A percentile compares a stretch with the other conserved stretches of the same genome.
phyloP scores from a whole-genome alignment of 257 asterid genomes.

The Penstemon newberryi region DNA sequence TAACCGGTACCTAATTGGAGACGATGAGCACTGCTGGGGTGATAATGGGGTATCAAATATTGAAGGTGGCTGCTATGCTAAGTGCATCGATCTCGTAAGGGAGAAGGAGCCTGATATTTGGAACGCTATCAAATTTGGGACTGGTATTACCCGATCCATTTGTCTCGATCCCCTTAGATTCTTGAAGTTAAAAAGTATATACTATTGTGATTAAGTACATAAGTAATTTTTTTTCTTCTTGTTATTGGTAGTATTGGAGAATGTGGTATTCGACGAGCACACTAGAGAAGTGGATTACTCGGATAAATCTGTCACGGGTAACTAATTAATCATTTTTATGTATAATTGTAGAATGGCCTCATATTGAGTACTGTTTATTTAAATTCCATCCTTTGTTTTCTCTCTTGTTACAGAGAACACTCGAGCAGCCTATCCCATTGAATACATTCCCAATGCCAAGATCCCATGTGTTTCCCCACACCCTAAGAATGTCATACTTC shows the following conservation, averaged over 20 bases:
- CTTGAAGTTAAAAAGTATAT: not conserved
- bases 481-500: conserved; percentile 83
- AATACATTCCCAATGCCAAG: conserved; percentile 88
- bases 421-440: conserved; percentile 93
- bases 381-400: not conserved
- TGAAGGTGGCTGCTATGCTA: conserved; percentile 97
- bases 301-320: conserved; percentile 92
- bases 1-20: conserved; percentile 84
- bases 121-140: conserved; percentile 95
- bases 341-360: not conserved
- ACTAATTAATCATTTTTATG: not conserved
- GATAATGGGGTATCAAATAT: conserved; percentile 83
- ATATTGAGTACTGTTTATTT: not conserved
- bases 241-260: conserved; percentile 65
- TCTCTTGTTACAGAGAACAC: conserved; percentile 65
- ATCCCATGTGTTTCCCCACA: conserved; percentile 87
- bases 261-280: conserved; percentile 90
- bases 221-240: not conserved
- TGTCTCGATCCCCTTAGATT: not conserved
- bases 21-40: conserved; percentile 97
- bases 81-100: conserved; percentile 81
- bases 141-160: conserved; percentile 47
- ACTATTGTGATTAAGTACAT: not conserved
- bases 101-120: conserved; percentile 97
- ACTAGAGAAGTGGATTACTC: conserved; percentile 78